phyloP scores from a whole-genome alignment of 2,329 filamentous ascomycete genomes.

The Lachnellula hyalina region DNA sequence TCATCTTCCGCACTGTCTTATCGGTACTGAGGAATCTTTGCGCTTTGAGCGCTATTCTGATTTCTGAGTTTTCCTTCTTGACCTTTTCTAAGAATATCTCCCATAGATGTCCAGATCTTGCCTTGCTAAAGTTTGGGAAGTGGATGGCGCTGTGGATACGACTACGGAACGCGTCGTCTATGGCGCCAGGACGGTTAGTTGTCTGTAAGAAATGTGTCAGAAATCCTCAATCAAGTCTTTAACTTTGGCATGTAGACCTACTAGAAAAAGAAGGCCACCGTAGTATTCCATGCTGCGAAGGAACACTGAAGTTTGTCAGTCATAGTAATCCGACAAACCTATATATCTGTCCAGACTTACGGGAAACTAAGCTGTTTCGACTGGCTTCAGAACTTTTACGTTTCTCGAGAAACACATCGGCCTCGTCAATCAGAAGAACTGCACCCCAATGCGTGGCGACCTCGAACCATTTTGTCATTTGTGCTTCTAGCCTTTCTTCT shows the following conservation, averaged over 20 bases:
- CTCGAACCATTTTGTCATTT: conserved; percentile 41
- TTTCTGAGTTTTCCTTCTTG: conserved; percentile 2
- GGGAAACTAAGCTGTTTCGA: conserved; percentile 31
- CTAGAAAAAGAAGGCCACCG: conserved; percentile 36
- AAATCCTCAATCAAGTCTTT: not conserved
- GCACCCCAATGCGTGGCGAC: conserved; percentile 45
- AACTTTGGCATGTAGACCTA: not conserved
- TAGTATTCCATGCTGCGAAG: conserved; percentile 38
- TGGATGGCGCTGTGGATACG: conserved; percentile 31
- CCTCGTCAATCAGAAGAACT: conserved; percentile 31
- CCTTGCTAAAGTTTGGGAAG: conserved; percentile 22
- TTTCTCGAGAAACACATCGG: conserved; percentile 39
- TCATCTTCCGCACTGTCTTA: conserved; percentile 1
- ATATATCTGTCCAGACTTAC: not conserved
- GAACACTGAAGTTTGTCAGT: conserved; percentile 19
- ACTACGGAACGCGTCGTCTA: conserved; percentile 34
- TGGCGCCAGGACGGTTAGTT: conserved; percentile 32
- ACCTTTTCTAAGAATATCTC: conserved; percentile 9
- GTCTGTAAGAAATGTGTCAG: conserved; percentile 19
- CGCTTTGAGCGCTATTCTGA: conserved; percentile 1
- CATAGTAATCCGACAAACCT: not conserved
- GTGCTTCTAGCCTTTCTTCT: conserved; percentile 37
- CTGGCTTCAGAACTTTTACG: conserved; percentile 25
- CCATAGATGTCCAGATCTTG: conserved; percentile 22
- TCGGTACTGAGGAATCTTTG: conserved; percentile 6